Conservation (phyloP, 1,284 basidiomycete species). For the Kalmanozyma brasiliensis region DNA sequence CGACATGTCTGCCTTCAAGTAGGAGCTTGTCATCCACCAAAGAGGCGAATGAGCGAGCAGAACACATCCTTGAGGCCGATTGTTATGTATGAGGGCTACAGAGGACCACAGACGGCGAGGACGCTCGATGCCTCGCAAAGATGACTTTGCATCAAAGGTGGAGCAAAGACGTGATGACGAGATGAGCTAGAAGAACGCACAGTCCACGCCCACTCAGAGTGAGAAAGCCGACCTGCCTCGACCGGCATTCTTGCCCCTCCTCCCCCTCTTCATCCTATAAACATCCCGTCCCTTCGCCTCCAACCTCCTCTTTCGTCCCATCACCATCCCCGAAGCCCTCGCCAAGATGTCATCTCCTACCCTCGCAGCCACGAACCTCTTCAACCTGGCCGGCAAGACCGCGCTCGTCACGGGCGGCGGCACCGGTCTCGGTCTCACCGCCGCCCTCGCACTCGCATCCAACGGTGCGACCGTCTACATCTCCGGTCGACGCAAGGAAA, state of each 20-base stretch:
- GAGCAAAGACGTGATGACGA: too few species aligned
- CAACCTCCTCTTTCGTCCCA: not conserved
- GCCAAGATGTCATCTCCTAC: slow-evolving; percentile 10
- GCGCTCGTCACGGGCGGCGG: slow-evolving; percentile 62
- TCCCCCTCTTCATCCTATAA: not conserved
- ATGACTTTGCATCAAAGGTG: too few species aligned
- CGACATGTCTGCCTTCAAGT: too few species aligned
- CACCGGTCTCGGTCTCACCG: slow-evolving; percentile 59
- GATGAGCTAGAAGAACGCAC: too few species aligned
- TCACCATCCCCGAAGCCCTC: not conserved
- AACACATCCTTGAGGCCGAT: too few species aligned
- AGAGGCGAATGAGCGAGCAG: too few species aligned
- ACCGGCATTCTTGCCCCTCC: not conserved
- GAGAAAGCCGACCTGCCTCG: not conserved
- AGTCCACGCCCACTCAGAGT: too few species aligned
- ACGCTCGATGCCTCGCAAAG: too few species aligned
- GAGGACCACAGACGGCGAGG: too few species aligned
- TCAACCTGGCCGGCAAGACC: slow-evolving; percentile 46
- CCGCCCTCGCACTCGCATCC: slow-evolving; percentile 53
- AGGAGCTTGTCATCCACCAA: too few species aligned
- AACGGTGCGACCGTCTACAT: slow-evolving; percentile 64
- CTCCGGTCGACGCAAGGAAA: slow-evolving; percentile 45
- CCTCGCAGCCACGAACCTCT: slow-evolving; percentile 23
- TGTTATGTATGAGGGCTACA: too few species aligned
- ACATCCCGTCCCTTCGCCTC: not conserved